Conservation (phyloP, 768 basidiomycete species). For the Boletus eberwhitei region DNA sequence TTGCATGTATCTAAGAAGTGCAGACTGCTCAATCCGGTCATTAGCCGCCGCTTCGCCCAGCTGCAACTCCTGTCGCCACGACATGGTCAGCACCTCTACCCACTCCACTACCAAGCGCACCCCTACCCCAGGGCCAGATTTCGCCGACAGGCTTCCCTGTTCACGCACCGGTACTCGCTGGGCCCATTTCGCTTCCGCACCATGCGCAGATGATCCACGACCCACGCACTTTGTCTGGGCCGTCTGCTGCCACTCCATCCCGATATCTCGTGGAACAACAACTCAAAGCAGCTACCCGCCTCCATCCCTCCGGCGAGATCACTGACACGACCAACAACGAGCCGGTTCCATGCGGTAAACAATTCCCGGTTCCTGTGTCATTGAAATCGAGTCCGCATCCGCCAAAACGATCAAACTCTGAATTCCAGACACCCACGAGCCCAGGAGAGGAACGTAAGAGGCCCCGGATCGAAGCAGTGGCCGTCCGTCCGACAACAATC, state of each 20-base stretch:
- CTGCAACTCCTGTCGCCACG: conserved; percentile 8
- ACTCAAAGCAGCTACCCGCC: not conserved
- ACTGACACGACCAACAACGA: not conserved
- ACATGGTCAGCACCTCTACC: conserved; percentile 19
- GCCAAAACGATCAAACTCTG: conserved; percentile 19
- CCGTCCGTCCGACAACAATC: not conserved
- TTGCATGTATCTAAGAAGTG: not conserved
- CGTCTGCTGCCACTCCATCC: not conserved
- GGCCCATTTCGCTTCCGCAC: conserved; percentile 6
- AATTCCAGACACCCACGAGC: not conserved
- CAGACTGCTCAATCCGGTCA: not conserved
- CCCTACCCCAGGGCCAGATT: conserved; percentile 4
- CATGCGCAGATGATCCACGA: not conserved
- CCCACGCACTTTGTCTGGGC: conserved; percentile 2
- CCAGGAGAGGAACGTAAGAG: conserved; percentile 19
- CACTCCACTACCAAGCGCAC: conserved; percentile 18
- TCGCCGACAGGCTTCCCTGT: conserved; percentile 10
- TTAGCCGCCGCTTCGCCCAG: conserved; percentile 13
- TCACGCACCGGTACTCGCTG: conserved; percentile 6
- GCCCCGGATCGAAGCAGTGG: conserved; percentile 14
- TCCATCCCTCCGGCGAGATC: not conserved
- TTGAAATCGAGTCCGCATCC: not conserved
- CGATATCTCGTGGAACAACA: conserved; percentile 3
- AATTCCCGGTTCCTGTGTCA: not conserved
- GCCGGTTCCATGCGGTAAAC: not conserved